These are phyloP conservation scores for Mycena belliarum DNA, from an alignment of 768 basidiomycete species.

Conservation along the genomic window DNA sequence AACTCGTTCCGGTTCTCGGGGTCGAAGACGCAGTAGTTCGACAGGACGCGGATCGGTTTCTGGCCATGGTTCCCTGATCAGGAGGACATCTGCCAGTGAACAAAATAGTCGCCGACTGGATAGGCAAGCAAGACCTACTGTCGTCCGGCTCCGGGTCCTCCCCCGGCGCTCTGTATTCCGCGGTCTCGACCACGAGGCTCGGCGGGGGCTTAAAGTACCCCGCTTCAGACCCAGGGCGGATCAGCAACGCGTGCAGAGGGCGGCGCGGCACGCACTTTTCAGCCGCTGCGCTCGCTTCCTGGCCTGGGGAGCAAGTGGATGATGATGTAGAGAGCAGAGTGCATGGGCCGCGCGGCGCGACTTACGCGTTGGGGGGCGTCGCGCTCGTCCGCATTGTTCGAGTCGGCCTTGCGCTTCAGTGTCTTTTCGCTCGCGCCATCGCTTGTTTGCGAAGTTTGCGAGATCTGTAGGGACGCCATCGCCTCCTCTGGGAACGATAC, in stretches of 20 bases:
- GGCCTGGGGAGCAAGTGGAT: conserved; percentile 19
- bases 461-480: neutral
- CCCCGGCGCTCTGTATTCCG: conserved; percentile 11
- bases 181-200: conserved; percentile 38
- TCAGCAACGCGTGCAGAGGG: neutral
- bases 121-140: neutral
- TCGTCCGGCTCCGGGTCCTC: conserved; percentile 6
- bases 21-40: conserved; percentile 64
- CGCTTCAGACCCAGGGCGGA: conserved; percentile 34
- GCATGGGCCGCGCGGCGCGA: neutral
- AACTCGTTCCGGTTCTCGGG: conserved; percentile 40
- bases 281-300: conserved; percentile 29
- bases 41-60: conserved; percentile 60
- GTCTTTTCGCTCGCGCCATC: neutral
- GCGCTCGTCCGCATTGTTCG: neutral
- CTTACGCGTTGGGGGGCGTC: conserved; percentile 12
- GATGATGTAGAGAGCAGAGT: too few species aligned
- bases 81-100: too few species aligned
- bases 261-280: conserved; percentile 15
- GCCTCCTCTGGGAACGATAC: conserved; percentile 52
- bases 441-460: neutral
- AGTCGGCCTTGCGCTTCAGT: conserved; percentile 25
- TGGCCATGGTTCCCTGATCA: conserved; percentile 28
- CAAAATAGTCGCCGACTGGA: too few species aligned
- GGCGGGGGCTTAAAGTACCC: conserved; percentile 38